Evolutionary conservation across 2,329 filamentous ascomycete genomes (phyloP).

Genomic region (Epichloe uncinata): DNA sequence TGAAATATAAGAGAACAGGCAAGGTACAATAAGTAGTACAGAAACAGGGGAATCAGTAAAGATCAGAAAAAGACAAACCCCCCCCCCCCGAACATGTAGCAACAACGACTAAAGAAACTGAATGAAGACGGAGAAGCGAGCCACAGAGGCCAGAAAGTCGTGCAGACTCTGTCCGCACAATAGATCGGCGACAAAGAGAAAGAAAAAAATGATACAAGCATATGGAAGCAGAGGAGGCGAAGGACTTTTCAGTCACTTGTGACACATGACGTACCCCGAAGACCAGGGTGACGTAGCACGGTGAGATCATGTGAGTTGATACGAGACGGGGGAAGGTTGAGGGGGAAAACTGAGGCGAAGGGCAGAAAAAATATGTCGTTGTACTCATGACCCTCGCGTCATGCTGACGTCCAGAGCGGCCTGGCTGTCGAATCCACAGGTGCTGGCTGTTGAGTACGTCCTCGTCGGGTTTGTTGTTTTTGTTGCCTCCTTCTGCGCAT

Average conservation of each 20-base stretch:
- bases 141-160: not conserved
- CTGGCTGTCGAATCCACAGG: not conserved
- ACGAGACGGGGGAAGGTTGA: not conserved
- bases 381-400: not conserved
- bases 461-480: slow-evolving; percentile 1
- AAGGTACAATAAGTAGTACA: not conserved
- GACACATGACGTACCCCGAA: not conserved
- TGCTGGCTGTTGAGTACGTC: not conserved
- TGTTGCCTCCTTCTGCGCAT: slow-evolving; percentile 7
- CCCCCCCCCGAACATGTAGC: not conserved
- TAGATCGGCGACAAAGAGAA: not conserved
- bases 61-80: not conserved
- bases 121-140: not conserved
- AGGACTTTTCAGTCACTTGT: not conserved
- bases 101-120: not conserved
- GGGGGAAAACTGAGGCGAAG: not conserved
- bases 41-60: not conserved
- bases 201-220: not conserved
- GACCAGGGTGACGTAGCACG: not conserved
- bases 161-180: not conserved
- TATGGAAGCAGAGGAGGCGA: not conserved
- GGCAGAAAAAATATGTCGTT: not conserved
- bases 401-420: not conserved
- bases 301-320: not conserved
- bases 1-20: not conserved